These are phyloP conservation scores for Lachnellula cervina DNA, from an alignment of 2,329 filamentous ascomycete species.

Conservation along the genomic window DNA sequence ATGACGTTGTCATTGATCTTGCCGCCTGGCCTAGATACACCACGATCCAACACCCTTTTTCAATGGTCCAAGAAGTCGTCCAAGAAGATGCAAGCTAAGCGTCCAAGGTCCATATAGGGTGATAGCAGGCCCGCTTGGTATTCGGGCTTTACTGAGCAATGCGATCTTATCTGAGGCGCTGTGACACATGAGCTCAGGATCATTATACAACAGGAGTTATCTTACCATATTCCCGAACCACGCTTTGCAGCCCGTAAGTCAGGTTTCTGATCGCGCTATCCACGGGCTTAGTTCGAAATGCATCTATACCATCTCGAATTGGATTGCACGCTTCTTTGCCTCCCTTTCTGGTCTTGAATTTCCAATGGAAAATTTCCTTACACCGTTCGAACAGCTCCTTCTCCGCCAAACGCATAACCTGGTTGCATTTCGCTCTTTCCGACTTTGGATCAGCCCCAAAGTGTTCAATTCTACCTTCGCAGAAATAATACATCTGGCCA, in stretches of 20 bases:
- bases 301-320: slow-evolving; percentile 27
- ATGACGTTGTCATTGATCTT: too few species aligned
- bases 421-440: slow-evolving; percentile 20
- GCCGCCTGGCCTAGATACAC: background rate
- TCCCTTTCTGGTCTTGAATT: slow-evolving; percentile 31
- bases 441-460: slow-evolving; percentile 16
- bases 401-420: slow-evolving; percentile 24
- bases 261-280: slow-evolving; percentile 18
- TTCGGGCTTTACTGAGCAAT: slow-evolving; percentile 11
- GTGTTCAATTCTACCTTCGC: slow-evolving; percentile 23
- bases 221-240: slow-evolving; percentile 27
- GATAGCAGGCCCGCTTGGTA: slow-evolving; percentile 4
- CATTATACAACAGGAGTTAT: background rate
- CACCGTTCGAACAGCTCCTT: slow-evolving; percentile 29
- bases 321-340: slow-evolving; percentile 32
- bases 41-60: background rate
- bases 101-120: slow-evolving; percentile 26
- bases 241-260: slow-evolving; percentile 21
- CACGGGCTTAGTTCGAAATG: slow-evolving; percentile 22
- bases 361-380: slow-evolving; percentile 32
- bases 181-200: slow-evolving; percentile 12
- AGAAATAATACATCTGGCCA: slow-evolving; percentile 19
- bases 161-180: slow-evolving; percentile 23
- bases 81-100: slow-evolving; percentile 28
- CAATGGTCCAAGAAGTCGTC: slow-evolving; percentile 28